phyloP scores from a whole-genome alignment of 2,329 filamentous ascomycete genomes.

The Setomelanomma holmii region DNA sequence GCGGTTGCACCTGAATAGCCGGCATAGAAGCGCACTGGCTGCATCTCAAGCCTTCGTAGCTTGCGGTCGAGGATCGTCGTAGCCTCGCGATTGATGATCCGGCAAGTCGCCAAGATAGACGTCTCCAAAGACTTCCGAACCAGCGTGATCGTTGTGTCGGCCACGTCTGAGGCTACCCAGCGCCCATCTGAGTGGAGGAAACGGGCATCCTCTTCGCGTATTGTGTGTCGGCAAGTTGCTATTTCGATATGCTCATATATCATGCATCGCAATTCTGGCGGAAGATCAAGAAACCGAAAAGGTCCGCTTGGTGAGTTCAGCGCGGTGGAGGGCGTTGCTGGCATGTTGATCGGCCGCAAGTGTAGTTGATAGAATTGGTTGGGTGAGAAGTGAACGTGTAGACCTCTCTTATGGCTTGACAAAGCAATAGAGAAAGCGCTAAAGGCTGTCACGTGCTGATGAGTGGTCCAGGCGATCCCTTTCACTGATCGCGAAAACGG shows the following conservation, averaged over 20 bases:
- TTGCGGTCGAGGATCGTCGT: neutral
- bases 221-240: neutral
- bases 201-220: too few relatives aligned
- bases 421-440: too few relatives aligned
- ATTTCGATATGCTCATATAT: neutral
- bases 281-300: neutral
- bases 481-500: too few relatives aligned
- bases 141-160: neutral
- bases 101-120: neutral
- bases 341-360: too few relatives aligned
- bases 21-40: neutral
- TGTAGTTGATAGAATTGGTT: too few relatives aligned
- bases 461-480: too few relatives aligned
- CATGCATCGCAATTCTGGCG: neutral
- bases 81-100: neutral
- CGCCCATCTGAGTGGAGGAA: neutral
- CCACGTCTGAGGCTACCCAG: neutral
- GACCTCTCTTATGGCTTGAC: too few relatives aligned
- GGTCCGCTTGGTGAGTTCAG: too few relatives aligned
- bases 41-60: neutral
- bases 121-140: neutral
- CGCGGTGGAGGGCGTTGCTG: too few relatives aligned
- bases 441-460: too few relatives aligned
- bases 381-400: too few relatives aligned
- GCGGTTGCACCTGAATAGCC: neutral